Conservation (phyloP, 164 flowering plant genomes). For the Aristolochia fimbriata region DNA sequence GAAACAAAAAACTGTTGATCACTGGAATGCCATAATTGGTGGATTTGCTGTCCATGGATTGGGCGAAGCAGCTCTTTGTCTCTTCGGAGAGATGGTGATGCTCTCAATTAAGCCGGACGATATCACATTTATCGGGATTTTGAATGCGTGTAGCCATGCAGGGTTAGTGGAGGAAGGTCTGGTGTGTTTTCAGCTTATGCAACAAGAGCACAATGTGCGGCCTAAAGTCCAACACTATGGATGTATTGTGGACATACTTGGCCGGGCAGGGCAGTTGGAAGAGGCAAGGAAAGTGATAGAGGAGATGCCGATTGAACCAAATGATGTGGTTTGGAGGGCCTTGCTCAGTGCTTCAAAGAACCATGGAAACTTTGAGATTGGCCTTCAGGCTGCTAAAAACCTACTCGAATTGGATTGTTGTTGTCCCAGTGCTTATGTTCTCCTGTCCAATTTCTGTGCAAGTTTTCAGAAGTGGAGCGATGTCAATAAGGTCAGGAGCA, state of each 20-base stretch:
- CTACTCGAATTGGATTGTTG: constrained; percentile 25
- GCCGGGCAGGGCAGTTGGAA: constrained; percentile 52
- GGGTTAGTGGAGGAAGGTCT: constrained; percentile 64
- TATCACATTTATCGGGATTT: constrained; percentile 53
- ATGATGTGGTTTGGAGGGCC: constrained; percentile 55
- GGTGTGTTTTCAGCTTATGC: constrained; percentile 56
- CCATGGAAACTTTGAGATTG: constrained; percentile 9
- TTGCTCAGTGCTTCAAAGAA: constrained; percentile 41
- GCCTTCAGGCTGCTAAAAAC: constrained; percentile 25
- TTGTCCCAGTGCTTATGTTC: constrained; percentile 43
- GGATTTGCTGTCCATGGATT: constrained; percentile 64
- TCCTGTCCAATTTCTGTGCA: constrained; percentile 55
- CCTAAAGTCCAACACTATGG: constrained; percentile 71
- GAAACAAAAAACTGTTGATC: constrained; percentile 30
- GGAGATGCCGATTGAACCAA: constrained; percentile 60
- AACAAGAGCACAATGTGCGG: constrained; percentile 33
- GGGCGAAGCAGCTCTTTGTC: constrained; percentile 46
- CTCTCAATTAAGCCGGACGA: constrained; percentile 49
- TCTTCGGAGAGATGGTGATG: constrained; percentile 47
- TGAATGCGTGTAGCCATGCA: constrained; percentile 72
- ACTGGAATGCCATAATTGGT: constrained; percentile 75
- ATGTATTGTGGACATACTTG: constrained; percentile 60
- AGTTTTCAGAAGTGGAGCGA: constrained; percentile 44
- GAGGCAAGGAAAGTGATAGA: constrained; percentile 37
- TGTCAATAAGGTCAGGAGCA: constrained; percentile 29